Conservation (phyloP, 2,329 filamentous ascomycete species). For the Talaromyces piceae region DNA sequence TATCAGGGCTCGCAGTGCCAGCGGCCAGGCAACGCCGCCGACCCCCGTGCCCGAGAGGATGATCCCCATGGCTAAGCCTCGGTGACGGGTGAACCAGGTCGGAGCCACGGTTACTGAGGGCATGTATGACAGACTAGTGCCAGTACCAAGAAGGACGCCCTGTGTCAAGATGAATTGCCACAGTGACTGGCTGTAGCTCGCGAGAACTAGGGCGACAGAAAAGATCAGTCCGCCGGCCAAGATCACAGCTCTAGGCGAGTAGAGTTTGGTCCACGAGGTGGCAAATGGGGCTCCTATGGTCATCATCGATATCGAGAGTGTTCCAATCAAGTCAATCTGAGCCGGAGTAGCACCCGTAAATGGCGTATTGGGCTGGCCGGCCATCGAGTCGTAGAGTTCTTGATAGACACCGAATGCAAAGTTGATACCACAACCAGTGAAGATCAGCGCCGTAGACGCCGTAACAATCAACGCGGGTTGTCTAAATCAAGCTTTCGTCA, state of each 20-base stretch:
- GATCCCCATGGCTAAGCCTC: constrained; percentile 34
- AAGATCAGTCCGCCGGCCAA: constrained; percentile 24
- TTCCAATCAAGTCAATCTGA: constrained; percentile 34
- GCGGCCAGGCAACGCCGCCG: constrained; percentile 32
- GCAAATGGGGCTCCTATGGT: constrained; percentile 28
- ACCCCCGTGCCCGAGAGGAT: constrained; percentile 32
- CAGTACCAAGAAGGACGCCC: constrained; percentile 31
- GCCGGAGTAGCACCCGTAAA: constrained; percentile 31
- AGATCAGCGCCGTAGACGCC: constrained; percentile 21
- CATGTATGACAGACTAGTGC: constrained; percentile 31
- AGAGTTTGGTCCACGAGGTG: constrained; percentile 28
- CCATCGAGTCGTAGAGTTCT: constrained; percentile 30
- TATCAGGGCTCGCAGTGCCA: constrained; percentile 24
- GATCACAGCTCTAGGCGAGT: constrained; percentile 22
- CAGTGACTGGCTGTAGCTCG: constrained; percentile 26
- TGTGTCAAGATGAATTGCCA: constrained; percentile 28
- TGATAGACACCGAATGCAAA: constrained; percentile 37
- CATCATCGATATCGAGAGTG: constrained; percentile 30
- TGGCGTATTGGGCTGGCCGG: constrained; percentile 19
- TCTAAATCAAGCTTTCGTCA: neutral
- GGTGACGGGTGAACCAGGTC: constrained; percentile 28
- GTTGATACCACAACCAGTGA: constrained; percentile 30
- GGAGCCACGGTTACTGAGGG: constrained; percentile 31
- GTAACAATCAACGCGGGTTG: neutral
- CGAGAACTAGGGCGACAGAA: constrained; percentile 21